Evolutionary conservation across 306 rosid genomes (phyloP).

Genomic region (Pyrus pyrifolia): DNA sequence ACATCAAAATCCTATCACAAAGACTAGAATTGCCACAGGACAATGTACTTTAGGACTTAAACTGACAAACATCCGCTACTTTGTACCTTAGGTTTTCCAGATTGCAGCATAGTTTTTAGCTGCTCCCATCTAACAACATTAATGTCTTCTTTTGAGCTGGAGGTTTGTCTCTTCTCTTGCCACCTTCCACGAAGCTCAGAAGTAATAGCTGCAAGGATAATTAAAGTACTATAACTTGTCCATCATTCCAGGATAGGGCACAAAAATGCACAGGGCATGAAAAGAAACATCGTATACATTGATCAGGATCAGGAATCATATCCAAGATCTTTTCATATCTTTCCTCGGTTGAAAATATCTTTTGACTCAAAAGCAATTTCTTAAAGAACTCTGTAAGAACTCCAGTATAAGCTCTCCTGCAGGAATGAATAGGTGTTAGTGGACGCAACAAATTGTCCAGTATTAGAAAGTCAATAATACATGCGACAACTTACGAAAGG

Average conservation of each 20-base stretch:
- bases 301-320: constrained; percentile 83
- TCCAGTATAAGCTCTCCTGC: constrained; percentile 70
- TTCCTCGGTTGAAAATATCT: constrained; percentile 64
- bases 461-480: constrained; percentile 11
- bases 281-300: constrained; percentile 36
- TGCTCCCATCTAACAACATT: constrained; percentile 80
- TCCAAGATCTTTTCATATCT: constrained; percentile 74
- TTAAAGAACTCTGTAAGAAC: constrained; percentile 62
- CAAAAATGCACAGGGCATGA: neutral
- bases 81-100: constrained; percentile 65
- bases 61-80: neutral
- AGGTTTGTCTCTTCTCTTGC: constrained; percentile 60
- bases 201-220: constrained; percentile 61
- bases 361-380: constrained; percentile 56
- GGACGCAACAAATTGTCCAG: constrained; percentile 18
- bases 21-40: neutral
- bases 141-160: constrained; percentile 59
- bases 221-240: constrained; percentile 1
- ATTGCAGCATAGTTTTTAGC: constrained; percentile 60
- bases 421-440: constrained; percentile 19
- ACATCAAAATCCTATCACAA: neutral
- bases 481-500: constrained; percentile 53
- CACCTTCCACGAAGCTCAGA: constrained; percentile 84
- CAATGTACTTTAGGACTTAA: neutral
- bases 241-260: constrained; percentile 8